Evolutionary conservation across 441 rosid genomes (phyloP), one percentile per base, ranked within the genome.

Genomic region (Syzygium malaccense): DNA sequence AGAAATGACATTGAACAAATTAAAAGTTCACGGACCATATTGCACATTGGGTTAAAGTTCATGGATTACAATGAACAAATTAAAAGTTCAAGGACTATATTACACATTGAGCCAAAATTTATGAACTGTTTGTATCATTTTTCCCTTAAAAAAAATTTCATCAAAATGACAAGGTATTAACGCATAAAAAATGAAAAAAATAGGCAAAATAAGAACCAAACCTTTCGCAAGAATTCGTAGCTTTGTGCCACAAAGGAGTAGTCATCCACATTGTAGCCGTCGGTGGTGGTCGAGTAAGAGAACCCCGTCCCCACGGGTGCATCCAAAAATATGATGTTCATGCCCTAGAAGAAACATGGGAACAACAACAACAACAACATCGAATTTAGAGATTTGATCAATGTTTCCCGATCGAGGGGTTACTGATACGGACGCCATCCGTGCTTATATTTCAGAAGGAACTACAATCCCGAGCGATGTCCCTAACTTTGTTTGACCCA

Each of bases 231-330:
- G 83, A 75, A 75, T 75, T 75, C 83, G 25, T 75, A 75, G 51
- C n/a, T 41, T 0, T 75, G 83, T 14, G 83, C 83, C 51, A 12
- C 51, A 41, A 75, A 75, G 6, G 83, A 12, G 83, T 75, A 75
- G 83, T 75, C 83, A 6, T 75, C 87, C 87, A 80, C 26, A 17
- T 91, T 66, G 37, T 92, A 92, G 41, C 86, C 89, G 33, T 89
- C 90, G 7, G 66, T 45, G 15, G 91, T 92, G 7, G 86, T 91
- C 71, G 95, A 90, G 86, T 93, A 93, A 8, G 95, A 92, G 58
- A 93, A 92, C 83, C 94, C 91, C 18, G 91, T 85, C 26, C 90
- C 92, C 37, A 86, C 88, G 10, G 92, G 92, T 55, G 88, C 90
- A n/a, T 91, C 92, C 85, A 91, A 57, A 58, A 89, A 91, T 86